Evolutionary conservation across 768 basidiomycete species (phyloP).

Genomic region (Porpolomopsis calyptriformis): DNA sequence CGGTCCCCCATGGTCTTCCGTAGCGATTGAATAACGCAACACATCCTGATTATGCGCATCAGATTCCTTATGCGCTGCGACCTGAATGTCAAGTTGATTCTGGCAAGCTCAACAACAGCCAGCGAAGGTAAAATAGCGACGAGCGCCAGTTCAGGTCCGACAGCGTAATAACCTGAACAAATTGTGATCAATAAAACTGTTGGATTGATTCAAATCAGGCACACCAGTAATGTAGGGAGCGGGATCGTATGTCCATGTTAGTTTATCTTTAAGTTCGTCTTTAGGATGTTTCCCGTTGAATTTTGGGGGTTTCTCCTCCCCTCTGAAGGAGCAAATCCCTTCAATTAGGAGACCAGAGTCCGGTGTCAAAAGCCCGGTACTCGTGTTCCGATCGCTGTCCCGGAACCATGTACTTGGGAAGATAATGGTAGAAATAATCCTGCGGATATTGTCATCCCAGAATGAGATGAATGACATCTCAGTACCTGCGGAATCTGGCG

Average conservation of each 20-base stretch:
- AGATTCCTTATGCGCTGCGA: neutral
- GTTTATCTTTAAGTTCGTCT: slow-evolving; percentile 5
- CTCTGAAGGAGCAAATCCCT: slow-evolving; percentile 3
- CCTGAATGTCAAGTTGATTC: neutral
- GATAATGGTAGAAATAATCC: neutral
- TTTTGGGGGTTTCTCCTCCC: slow-evolving; percentile 1
- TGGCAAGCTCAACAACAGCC: neutral
- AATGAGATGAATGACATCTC: neutral
- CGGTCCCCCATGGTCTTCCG: neutral
- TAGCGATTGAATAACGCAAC: neutral
- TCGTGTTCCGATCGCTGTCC: neutral
- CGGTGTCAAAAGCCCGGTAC: neutral
- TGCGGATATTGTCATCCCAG: neutral
- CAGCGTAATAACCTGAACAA: slow-evolving; percentile 2
- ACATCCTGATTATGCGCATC: slow-evolving; percentile 3
- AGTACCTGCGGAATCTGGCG: neutral
- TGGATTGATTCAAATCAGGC: neutral
- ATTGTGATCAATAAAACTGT: neutral
- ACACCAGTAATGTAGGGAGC: slow-evolving; percentile 6
- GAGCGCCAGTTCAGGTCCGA: slow-evolving; percentile 1
- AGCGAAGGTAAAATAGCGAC: neutral
- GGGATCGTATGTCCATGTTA: slow-evolving; percentile 5
- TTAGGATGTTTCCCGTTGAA: neutral
- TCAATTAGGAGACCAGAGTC: slow-evolving; percentile 5
- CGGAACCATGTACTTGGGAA: neutral